These are phyloP conservation scores for Starmerella gropengiesseri DNA, from an alignment of 805 yeast species.

Conservation along the genomic window DNA sequence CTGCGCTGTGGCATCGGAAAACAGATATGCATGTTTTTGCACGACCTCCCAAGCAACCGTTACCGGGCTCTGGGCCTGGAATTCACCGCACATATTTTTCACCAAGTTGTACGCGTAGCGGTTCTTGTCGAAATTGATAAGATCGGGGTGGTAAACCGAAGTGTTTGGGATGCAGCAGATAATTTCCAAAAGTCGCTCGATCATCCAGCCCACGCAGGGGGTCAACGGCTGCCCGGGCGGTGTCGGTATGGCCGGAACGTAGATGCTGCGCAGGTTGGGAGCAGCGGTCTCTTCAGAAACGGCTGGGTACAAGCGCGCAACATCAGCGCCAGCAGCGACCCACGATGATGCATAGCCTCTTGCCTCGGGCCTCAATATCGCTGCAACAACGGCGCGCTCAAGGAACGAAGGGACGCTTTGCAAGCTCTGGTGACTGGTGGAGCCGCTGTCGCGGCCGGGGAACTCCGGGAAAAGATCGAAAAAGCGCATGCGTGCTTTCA, in stretches of 20 bases:
- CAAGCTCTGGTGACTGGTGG: neutral
- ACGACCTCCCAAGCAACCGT: constrained; percentile 8
- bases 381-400: constrained; percentile 66
- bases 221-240: constrained; percentile 38
- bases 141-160: constrained; percentile 49
- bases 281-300: neutral
- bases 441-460: constrained; percentile 16
- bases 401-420: constrained; percentile 63
- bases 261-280: constrained; percentile 20
- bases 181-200: constrained; percentile 66
- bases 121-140: constrained; percentile 78
- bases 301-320: constrained; percentile 20
- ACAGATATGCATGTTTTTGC: constrained; percentile 7
- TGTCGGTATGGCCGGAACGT: constrained; percentile 26
- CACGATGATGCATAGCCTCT: constrained; percentile 59
- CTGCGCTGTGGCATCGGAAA: constrained; percentile 8
- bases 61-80: constrained; percentile 12
- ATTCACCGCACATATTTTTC: constrained; percentile 35
- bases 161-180: constrained; percentile 70
- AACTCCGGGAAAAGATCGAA: constrained; percentile 39
- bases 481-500: constrained; percentile 55
- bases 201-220: constrained; percentile 88
- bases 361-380: constrained; percentile 71
- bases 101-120: constrained; percentile 56
- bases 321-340: constrained; percentile 46